Evolutionary conservation across 176 grass and related monocot genomes (phyloP), one percentile per base, ranked within the genome.

Genomic region (Raddia guianensis): DNA sequence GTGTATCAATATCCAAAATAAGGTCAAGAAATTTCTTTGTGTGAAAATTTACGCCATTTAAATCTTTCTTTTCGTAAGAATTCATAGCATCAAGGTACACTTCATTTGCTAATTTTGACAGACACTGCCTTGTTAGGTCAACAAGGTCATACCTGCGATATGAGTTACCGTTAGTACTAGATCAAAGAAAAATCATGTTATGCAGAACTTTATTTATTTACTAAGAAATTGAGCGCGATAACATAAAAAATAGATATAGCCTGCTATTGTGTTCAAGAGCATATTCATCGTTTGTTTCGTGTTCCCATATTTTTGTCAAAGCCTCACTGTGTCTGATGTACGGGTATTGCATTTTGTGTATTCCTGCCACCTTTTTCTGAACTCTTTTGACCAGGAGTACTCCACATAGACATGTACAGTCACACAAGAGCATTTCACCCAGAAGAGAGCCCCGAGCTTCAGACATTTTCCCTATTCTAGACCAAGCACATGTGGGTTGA

Each of bases 21-120:
- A 98, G 80, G 5, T 85, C 86, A 19, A 98, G 87, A 87, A 98
- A 94, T 81, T 92, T 98, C 66, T 85, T 70, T n/a, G 68, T 73
- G 77, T 93, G 68, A 12, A 83, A 19, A 66, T 74, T 87, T 27
- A 94, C 70, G 49, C 43, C 79, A 70, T 80, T 75, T n/a, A 63
- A 77, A 89, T 98, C 84, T 74, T 85, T 98, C 80, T 66, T 80
- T 65, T 76, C 66, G 80, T 94, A 98, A 1, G 90, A 82, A 27
- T 16, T 63, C 71, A 94, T 49, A 19, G 62, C 86, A 63, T 94
- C 92, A 75, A 93, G 74, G 80, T 93, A 98, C 48, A 94, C 90
- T 80, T 94, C 83, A 74, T 98, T 98, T 83, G 92, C 92, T 82
- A 94, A 86, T 80, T 98, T 98, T 81, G 95, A 98, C 47, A 98